phyloP scores from a whole-genome alignment of 2,329 filamentous ascomycete species.

The Calonectria pseudoturangicola region DNA sequence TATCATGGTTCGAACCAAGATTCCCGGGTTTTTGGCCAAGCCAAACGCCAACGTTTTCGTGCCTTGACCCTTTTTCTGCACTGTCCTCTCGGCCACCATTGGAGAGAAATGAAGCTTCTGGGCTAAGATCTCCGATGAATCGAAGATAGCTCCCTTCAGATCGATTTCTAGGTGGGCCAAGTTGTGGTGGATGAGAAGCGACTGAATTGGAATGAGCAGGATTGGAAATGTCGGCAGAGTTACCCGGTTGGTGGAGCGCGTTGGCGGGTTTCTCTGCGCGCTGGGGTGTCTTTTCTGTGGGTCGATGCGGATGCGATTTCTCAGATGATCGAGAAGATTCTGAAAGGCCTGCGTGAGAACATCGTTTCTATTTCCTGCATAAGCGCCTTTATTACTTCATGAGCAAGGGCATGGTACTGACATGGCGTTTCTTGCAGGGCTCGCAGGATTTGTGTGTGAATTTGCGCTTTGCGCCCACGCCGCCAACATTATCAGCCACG shows the following conservation, averaged over 20 bases:
- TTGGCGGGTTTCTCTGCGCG: background rate
- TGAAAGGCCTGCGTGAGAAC: background rate
- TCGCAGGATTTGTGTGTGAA: constrained; percentile 28
- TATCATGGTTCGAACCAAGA: background rate
- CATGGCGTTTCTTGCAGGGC: constrained; percentile 35
- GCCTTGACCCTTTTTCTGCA: constrained; percentile 21
- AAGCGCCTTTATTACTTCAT: background rate
- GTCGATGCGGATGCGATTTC: background rate
- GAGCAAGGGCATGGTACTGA: background rate
- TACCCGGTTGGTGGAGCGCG: background rate
- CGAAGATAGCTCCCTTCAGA: constrained; percentile 11
- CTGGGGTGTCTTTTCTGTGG: background rate
- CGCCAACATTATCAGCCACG: constrained; percentile 23
- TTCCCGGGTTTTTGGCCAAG: constrained; percentile 20
- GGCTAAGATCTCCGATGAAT: constrained; percentile 31
- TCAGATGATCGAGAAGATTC: background rate
- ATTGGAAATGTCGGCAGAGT: background rate
- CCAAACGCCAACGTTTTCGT: constrained; percentile 30
- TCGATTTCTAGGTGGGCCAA: background rate
- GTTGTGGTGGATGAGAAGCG: background rate
- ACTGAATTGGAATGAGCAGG: too few relatives aligned
- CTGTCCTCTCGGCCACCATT: constrained; percentile 16
- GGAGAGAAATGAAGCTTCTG: constrained; percentile 33
- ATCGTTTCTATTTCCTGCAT: constrained; percentile 6
- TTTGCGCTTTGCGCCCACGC: constrained; percentile 30